Conservation (phyloP, 139 green algal species). For the Eudorina sp. region DNA sequence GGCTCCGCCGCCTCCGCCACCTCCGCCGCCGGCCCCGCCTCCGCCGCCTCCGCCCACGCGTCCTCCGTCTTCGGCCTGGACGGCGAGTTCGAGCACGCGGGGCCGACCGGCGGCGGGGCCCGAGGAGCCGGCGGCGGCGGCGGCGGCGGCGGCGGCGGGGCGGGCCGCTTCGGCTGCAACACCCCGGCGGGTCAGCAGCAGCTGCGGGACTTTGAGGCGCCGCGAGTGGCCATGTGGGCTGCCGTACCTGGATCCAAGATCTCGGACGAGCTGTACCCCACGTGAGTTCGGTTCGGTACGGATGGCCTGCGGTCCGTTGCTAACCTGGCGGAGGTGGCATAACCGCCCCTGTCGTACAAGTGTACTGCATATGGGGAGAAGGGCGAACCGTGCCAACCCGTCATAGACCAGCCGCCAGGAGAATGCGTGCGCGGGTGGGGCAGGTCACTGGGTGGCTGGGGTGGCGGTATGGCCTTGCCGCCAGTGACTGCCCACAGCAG, state of each 20-base stretch:
- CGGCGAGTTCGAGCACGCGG: background rate
- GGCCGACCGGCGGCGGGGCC: background rate
- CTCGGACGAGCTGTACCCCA: constrained; percentile 43
- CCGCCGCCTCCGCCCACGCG: background rate
- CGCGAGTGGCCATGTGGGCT: constrained; percentile 49
- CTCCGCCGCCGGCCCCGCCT: background rate
- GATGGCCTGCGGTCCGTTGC: background rate
- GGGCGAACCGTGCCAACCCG: background rate
- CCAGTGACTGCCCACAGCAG: too few relatives aligned
- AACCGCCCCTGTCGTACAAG: background rate
- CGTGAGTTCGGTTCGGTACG: constrained; percentile 26
- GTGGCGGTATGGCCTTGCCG: too few relatives aligned
- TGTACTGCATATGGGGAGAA: background rate
- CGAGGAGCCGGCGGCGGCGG: background rate
- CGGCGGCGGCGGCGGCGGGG: background rate
- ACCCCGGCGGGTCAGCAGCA: constrained; percentile 13
- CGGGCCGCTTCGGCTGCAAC: background rate
- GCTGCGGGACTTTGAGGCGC: constrained; percentile 45
- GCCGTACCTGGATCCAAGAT: constrained; percentile 49
- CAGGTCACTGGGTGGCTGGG: too few relatives aligned
- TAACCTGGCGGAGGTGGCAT: background rate
- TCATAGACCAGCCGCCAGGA: background rate
- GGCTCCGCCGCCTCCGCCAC: background rate
- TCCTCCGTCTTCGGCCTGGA: background rate
- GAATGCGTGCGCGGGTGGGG: too few relatives aligned